These are phyloP conservation scores for Neoboletus brunneissimus DNA, from an alignment of 768 basidiomycete species.

Conservation along the genomic window DNA sequence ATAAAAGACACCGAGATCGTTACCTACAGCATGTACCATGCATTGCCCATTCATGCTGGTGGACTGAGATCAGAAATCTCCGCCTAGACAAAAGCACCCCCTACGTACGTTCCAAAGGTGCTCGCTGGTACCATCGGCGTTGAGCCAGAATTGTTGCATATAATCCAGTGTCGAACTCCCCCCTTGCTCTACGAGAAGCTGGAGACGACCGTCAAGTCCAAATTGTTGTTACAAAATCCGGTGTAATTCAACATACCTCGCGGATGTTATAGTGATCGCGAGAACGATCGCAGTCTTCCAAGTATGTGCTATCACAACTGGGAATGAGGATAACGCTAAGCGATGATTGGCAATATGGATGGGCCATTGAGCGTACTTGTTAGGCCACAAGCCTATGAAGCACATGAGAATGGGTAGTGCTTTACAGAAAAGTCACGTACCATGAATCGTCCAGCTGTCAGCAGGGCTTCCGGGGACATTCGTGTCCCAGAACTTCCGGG, in stretches of 20 bases:
- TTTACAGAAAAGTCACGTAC: slow-evolving; percentile 32
- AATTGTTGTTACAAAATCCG: background rate
- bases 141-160: slow-evolving; percentile 65
- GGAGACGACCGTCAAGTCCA: background rate
- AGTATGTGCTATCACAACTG: slow-evolving; percentile 53
- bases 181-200: slow-evolving; percentile 57
- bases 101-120: slow-evolving; percentile 64
- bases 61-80: background rate
- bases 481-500: slow-evolving; percentile 70
- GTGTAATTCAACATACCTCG: slow-evolving; percentile 28
- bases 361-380: slow-evolving; percentile 41
- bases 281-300: slow-evolving; percentile 38
- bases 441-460: slow-evolving; percentile 75
- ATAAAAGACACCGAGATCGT: background rate
- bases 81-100: background rate
- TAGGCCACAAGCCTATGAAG: slow-evolving; percentile 60
- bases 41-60: slow-evolving; percentile 65
- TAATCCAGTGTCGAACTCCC: slow-evolving; percentile 55
- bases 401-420: background rate
- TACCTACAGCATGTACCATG: slow-evolving; percentile 56
- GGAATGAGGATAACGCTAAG: background rate
- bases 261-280: slow-evolving; percentile 43
- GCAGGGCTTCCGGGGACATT: slow-evolving; percentile 57
- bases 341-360: background rate
- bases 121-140: slow-evolving; percentile 58